Base-by-base conservation (phyloP, 805 yeast species). In the Saccharomycopsis sp. region DNA sequence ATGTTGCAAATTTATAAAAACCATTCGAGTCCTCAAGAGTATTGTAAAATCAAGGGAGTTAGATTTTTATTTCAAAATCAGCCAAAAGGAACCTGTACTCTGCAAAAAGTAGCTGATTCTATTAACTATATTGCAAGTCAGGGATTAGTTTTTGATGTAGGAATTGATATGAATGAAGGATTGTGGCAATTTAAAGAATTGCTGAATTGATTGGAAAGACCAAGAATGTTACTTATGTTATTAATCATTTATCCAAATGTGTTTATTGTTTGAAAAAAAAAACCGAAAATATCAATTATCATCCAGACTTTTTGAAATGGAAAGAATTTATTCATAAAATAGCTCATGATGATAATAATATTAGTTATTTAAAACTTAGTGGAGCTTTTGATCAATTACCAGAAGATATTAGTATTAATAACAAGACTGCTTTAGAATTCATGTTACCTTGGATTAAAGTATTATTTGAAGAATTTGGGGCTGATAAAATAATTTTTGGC, bases 221-320 rank as follows among this genome's bases (percentile, higher is more conserved):
- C 1, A 52, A 55, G 5, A 46, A 52, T 17, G 52, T 62, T 13
- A 55, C 51, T 5, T 60, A 54, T 40, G 55, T 68, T 21, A 52
- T 67, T 21, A 63, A 68, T 47, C 74, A 68, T 51, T 50, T 67
- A 41, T 55, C 63, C 2, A 68, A 68, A 48, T 71, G 73, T 1
- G 54, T 59, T 36, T 51, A 61, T 12, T n/a, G n/a, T n/a, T n/a
- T n/a, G n/a, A n/a, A n/a, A n/a, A n/a, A n/a, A n/a, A n/a, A n/a
- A n/a, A 23, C 21, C 9, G 20, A 23, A 10, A 29, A 29, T 3
- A 29, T 18, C n/a, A 9, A 25, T 14, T n/a, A 8, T 23, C 26
- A 23, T 23, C 10, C 6, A 23, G 10, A 27, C 8, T 52, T 59
- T 21, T 30, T 26, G 2, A 23, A 30, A 2, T 58, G 64, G 62